Base-by-base conservation (phyloP, 805 yeast species). In the Pichia gijzeniarum region DNA sequence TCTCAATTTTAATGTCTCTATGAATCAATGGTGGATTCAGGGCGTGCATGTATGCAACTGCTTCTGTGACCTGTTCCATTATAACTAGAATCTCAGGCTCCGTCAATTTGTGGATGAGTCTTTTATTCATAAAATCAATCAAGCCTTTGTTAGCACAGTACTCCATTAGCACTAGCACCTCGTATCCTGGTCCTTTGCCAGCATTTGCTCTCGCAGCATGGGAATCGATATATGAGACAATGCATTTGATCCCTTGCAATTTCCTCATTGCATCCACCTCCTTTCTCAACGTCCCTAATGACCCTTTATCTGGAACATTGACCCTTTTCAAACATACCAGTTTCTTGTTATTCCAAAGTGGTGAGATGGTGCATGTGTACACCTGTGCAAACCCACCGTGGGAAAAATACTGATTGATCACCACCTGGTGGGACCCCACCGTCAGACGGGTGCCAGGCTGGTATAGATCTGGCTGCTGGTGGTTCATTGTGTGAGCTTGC, bases 201-300 rank as follows among this genome's bases (percentile, higher is more conserved):
- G 34, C 36, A 13, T 41, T 22, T 3, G 76, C 57, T 45, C 86
- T 68, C 36, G 82, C 79, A 1, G 95, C 93, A 58, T 83, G 82
- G 2, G 90, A 82, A 59, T 85, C 95, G 54, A 73, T 82, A 57
- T 83, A 83, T 48, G 72, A 72, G 25, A 85, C 93, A 42, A 83
- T 78, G 52, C 76, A 72, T 22, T 77, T 66, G 37, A 80, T 76
- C 14, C 72, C 69, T 18, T 75, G 67, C 44, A 85, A 62, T 42
- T 74, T 69, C 56, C 84, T 75, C 93, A 85, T 85, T 3, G 83
- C 86, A 40, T 82, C 89, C 14, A 85, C 93, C 60, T 85, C 95
- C 46, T 77, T 79, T 18, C 91, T 61, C 55, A 85, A 67, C 48
- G 74, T 76, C 52, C 74, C 74, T 53, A 85, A 67, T 1, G 89